Percentiles rank a stretch among this genome's conserved stretches.
These are phyloP conservation scores for Candida corydali DNA, from an alignment of 805 yeast species.

Conservation along the genomic window DNA sequence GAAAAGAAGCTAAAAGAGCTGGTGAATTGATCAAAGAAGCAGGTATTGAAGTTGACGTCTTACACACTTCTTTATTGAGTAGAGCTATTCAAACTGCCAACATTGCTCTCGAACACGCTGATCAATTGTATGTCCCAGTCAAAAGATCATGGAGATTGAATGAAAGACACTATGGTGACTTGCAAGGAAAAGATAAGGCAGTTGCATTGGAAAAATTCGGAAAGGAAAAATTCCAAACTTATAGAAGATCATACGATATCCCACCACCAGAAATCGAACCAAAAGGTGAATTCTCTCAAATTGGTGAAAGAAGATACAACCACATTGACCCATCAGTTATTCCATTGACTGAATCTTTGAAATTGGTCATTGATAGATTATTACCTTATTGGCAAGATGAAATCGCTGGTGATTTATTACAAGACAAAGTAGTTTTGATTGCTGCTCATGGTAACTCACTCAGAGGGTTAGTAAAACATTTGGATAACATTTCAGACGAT, in stretches of 20 bases:
- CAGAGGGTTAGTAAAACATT: conserved; percentile 93
- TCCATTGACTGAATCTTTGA: conserved; percentile 93
- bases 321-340: conserved; percentile 80
- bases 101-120: conserved; percentile 86
- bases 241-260: conserved; percentile 96
- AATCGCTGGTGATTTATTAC: conserved; percentile 78
- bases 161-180: conserved; percentile 99
- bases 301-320: conserved; percentile 78
- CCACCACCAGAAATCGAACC: conserved; percentile 90
- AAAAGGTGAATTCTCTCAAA: conserved; percentile 78
- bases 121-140: conserved; percentile 86
- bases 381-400: conserved; percentile 96
- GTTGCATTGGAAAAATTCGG: conserved; percentile 85
- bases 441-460: conserved; percentile 99
- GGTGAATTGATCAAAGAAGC: conserved; percentile 89
- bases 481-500: conserved; percentile 87
- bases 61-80: conserved; percentile 85
- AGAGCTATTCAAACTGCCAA: conserved; percentile 98
- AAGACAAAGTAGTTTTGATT: conserved; percentile 84
- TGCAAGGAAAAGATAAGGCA: conserved; percentile 98
- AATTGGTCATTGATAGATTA: conserved; percentile 91
- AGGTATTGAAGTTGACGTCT: conserved; percentile 77
- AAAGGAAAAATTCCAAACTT: conserved; percentile 87
- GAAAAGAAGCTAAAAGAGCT: conserved; percentile 87
- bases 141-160: conserved; percentile 96